Percentiles rank a stretch among this genome's conserved stretches.
Conservation (phyloP, 2,329 filamentous ascomycete genomes). For the Pseudonectria foliicola region DNA sequence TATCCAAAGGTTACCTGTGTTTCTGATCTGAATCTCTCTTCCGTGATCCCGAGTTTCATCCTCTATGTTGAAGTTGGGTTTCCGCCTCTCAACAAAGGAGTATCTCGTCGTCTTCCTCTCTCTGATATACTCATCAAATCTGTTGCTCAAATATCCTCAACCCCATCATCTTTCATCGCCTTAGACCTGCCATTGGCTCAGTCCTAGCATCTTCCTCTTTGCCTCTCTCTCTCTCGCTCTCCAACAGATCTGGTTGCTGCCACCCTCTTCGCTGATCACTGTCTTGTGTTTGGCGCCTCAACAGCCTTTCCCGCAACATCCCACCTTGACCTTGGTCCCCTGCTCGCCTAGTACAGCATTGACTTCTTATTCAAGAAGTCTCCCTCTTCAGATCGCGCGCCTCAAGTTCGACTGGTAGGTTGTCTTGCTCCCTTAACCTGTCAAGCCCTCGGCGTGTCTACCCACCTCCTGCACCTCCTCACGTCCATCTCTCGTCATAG, state of each 20-base stretch:
- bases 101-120: neutral
- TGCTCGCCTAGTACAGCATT: slow-evolving; percentile 7
- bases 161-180: slow-evolving; percentile 4
- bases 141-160: slow-evolving; percentile 2
- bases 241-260: neutral
- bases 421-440: no score
- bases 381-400: slow-evolving; percentile 4
- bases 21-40: no score
- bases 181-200: neutral
- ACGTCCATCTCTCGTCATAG: no score
- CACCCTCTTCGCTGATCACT: neutral
- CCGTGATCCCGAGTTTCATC: no score
- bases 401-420: slow-evolving; percentile 12
- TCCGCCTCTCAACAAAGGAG: no score
- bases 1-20: neutral
- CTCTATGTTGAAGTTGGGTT: no score
- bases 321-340: slow-evolving; percentile 4
- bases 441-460: no score
- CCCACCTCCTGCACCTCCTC: no score
- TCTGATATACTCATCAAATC: neutral
- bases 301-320: slow-evolving; percentile 11
- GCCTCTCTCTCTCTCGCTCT: neutral
- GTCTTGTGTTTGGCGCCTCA: slow-evolving; percentile 1
- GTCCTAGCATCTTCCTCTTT: neutral
- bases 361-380: slow-evolving; percentile 7